phyloP scores from a whole-genome alignment of 257 asterid genomes.

The Lantana camara region DNA sequence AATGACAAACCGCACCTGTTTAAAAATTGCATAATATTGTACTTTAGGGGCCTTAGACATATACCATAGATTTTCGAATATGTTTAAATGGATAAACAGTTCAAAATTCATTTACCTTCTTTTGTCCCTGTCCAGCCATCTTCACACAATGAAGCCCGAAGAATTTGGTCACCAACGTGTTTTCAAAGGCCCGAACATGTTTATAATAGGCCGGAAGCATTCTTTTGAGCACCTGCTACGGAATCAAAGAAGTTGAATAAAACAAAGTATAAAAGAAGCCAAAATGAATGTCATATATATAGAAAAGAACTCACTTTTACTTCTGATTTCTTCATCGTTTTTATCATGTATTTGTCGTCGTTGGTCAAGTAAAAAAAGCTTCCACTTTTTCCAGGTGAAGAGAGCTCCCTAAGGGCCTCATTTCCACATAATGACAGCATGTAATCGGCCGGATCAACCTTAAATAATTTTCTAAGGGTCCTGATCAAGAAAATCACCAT shows the following conservation, averaged over 20 bases:
- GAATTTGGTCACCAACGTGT: slow-evolving; percentile 84
- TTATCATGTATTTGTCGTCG: slow-evolving; percentile 94
- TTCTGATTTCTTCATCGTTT: slow-evolving; percentile 93
- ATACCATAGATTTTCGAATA: neutral
- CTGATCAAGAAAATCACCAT: slow-evolving; percentile 43
- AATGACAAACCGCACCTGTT: slow-evolving; percentile 87
- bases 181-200: slow-evolving; percentile 78
- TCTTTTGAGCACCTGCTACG: slow-evolving; percentile 77
- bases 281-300: too few species aligned
- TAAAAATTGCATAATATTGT: slow-evolving; percentile 7
- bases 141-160: slow-evolving; percentile 94
- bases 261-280: too few species aligned
- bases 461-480: slow-evolving; percentile 77
- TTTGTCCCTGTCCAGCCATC: slow-evolving; percentile 85
- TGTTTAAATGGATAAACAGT: neutral
- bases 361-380: slow-evolving; percentile 94
- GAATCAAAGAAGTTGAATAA: neutral
- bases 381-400: slow-evolving; percentile 98
- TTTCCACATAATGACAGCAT: slow-evolving; percentile 94
- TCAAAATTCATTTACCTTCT: slow-evolving; percentile 60
- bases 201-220: slow-evolving; percentile 95
- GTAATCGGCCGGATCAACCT: slow-evolving; percentile 98
- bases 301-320: slow-evolving; percentile 67
- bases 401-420: slow-evolving; percentile 95
- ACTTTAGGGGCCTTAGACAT: neutral